Evolutionary conservation across 75 land plant genomes (phyloP), one percentile per base, ranked within the genome.

Genomic region (Isoetes taiwanensis): DNA sequence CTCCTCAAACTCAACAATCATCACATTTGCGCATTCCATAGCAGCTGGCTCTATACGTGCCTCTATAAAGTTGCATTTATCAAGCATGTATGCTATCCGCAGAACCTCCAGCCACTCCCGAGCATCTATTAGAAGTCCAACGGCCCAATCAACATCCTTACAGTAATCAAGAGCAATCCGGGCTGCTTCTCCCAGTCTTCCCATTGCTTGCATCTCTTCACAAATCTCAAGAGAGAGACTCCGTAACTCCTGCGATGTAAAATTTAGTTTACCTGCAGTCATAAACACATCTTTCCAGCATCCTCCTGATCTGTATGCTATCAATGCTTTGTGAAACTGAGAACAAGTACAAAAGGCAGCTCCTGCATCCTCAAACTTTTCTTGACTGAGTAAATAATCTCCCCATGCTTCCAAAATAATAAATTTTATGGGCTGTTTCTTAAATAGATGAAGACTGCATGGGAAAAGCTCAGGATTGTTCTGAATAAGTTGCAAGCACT

Each of bases 141-240:
- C 58, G 26, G 73, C 82, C 65, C 38, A 38, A 8, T 68, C 72
- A 48, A 82, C 48, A 64, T 94, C 99, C 10, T 64, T 67, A 60
- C 78, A 73, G 56, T 94, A 89, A 32, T 89, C 96, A 32, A 94
- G 37, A 25, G 90, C 81, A 63, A 94, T 74, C 42, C 72, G 79
- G 10, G 99, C 90, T 58, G 99, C 99, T 28, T 94, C 99, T n/a
- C 70, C 70, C 35, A 96, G 90, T 64, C 81, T 77, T 24, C 99
- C 96, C 60, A 94, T 86, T 16, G 86, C 96, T 39, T 85, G 90
- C 19, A 94, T 77, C 56, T 94, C 99, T 57, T 94, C 99, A 66
- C 81, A 72, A 2, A 94, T 74, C 10, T 94, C 99, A 65, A 66
- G 63, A 38, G 90, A 96, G 57, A 94, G 58, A 24, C 64, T 64